Evolutionary conservation across 768 basidiomycete species (phyloP).

Genomic region (Candolleomyces aberdarensis): DNA sequence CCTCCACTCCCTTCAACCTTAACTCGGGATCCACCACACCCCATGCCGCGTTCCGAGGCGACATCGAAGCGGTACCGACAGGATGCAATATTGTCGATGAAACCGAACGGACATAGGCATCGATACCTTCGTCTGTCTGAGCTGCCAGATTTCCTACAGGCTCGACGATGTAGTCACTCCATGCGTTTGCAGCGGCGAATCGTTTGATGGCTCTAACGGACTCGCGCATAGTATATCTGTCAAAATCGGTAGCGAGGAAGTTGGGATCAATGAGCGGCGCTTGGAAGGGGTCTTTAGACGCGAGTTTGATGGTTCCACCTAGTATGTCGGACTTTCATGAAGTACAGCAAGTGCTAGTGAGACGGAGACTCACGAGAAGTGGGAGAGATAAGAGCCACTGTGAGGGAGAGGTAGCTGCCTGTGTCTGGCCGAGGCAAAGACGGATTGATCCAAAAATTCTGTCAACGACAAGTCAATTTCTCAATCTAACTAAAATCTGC

Average conservation of each 20-base stretch:
- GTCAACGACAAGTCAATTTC: not conserved
- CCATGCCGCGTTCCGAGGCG: slow-evolving; percentile 12
- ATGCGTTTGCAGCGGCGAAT: slow-evolving; percentile 21
- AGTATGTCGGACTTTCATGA: not conserved
- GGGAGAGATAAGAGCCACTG: slow-evolving; percentile 21
- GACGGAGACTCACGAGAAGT: slow-evolving; percentile 29
- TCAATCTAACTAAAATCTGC: not conserved
- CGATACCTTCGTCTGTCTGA: slow-evolving; percentile 15
- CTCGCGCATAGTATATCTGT: slow-evolving; percentile 21
- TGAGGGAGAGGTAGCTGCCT: slow-evolving; percentile 19
- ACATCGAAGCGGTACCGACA: slow-evolving; percentile 23
- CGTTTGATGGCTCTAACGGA: slow-evolving; percentile 14
- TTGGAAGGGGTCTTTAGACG: slow-evolving; percentile 20
- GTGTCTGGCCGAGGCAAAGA: slow-evolving; percentile 12
- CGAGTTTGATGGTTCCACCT: slow-evolving; percentile 18
- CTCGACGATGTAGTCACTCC: slow-evolving; percentile 22
- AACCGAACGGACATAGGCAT: slow-evolving; percentile 14
- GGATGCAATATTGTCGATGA: slow-evolving; percentile 24
- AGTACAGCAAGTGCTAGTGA: not conserved
- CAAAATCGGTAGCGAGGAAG: slow-evolving; percentile 30
- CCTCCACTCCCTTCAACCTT: slow-evolving; percentile 23
- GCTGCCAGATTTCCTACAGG: slow-evolving; percentile 15
- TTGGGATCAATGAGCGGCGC: slow-evolving; percentile 30
- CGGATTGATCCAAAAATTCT: not conserved
- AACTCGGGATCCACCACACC: slow-evolving; percentile 30